Evolutionary conservation across 1,139 yeast species (phyloP).

Genomic region (Suhomyces kunorum): DNA sequence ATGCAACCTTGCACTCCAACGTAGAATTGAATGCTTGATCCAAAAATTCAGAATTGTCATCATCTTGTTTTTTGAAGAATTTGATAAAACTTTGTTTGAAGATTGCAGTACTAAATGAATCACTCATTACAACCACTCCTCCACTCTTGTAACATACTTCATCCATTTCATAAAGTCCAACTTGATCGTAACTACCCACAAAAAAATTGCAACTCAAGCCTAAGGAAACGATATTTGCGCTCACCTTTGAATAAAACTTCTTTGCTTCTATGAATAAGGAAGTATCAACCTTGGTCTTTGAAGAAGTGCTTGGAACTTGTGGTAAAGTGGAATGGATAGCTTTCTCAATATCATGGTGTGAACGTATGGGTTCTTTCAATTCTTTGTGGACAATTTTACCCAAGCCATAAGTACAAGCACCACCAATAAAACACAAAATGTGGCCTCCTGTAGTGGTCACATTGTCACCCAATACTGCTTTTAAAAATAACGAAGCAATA

Average conservation of each 20-base stretch:
- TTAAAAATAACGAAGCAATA: slow-evolving; percentile 56
- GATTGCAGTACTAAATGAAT: slow-evolving; percentile 64
- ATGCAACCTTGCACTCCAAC: slow-evolving; percentile 52
- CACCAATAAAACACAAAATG: slow-evolving; percentile 58
- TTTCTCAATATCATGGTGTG: slow-evolving; percentile 57
- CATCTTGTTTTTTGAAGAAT: slow-evolving; percentile 43
- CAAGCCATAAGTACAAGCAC: slow-evolving; percentile 60
- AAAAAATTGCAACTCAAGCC: slow-evolving; percentile 61
- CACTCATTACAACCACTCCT: slow-evolving; percentile 62
- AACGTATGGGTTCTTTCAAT: slow-evolving; percentile 56
- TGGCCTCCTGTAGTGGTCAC: slow-evolving; percentile 56
- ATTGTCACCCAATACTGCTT: slow-evolving; percentile 37
- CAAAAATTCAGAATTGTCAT: slow-evolving; percentile 30
- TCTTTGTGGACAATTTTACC: slow-evolving; percentile 52
- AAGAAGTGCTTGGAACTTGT: slow-evolving; percentile 25
- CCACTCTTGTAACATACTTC: slow-evolving; percentile 59
- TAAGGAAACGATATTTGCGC: slow-evolving; percentile 36
- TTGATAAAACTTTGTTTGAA: slow-evolving; percentile 63
- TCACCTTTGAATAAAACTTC: slow-evolving; percentile 46
- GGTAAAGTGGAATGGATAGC: slow-evolving; percentile 41
- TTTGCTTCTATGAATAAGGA: slow-evolving; percentile 39
- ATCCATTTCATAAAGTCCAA: slow-evolving; percentile 68
- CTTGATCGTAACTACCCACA: slow-evolving; percentile 67
- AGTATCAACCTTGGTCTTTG: slow-evolving; percentile 34
- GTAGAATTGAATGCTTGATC: slow-evolving; percentile 61